Conservation (phyloP, 345 rosid species). For the Triadica sebifera region DNA sequence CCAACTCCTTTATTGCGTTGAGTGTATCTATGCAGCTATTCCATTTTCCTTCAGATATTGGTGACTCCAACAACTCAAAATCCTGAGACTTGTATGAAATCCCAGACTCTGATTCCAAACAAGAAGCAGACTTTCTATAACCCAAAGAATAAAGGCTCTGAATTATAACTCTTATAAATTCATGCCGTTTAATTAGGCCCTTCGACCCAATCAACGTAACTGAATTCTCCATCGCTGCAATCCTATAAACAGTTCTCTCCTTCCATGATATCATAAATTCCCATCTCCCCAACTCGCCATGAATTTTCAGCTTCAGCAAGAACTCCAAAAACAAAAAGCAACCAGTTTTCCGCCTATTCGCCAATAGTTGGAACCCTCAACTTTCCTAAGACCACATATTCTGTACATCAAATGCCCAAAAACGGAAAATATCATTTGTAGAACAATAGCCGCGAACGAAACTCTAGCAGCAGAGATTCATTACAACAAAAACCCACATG, state of each 20-base stretch:
- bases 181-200: slow-evolving; percentile 60
- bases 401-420: not conserved
- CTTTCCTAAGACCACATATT: not conserved
- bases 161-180: slow-evolving; percentile 61
- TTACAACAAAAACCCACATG: not conserved
- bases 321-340: not conserved
- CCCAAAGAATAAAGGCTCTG: slow-evolving; percentile 78
- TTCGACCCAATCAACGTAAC: slow-evolving; percentile 45
- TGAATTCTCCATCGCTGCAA: slow-evolving; percentile 46
- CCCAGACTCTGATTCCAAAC: slow-evolving; percentile 65
- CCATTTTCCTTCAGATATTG: slow-evolving; percentile 64
- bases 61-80: slow-evolving; percentile 52
- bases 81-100: slow-evolving; percentile 45
- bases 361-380: not conserved
- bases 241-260: not conserved
- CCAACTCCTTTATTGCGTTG: slow-evolving; percentile 36
- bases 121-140: slow-evolving; percentile 59
- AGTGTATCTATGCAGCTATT: slow-evolving; percentile 52
- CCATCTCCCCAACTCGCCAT: slow-evolving; percentile 8
- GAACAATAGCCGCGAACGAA: not conserved
- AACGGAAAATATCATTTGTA: not conserved
- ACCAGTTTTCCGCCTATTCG: not conserved
- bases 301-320: not conserved
- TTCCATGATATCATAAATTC: not conserved
- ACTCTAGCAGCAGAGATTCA: not conserved